Evolutionary conservation across 352 stramenopile species (phyloP).

Genomic region (Phytopythium boreale): DNA sequence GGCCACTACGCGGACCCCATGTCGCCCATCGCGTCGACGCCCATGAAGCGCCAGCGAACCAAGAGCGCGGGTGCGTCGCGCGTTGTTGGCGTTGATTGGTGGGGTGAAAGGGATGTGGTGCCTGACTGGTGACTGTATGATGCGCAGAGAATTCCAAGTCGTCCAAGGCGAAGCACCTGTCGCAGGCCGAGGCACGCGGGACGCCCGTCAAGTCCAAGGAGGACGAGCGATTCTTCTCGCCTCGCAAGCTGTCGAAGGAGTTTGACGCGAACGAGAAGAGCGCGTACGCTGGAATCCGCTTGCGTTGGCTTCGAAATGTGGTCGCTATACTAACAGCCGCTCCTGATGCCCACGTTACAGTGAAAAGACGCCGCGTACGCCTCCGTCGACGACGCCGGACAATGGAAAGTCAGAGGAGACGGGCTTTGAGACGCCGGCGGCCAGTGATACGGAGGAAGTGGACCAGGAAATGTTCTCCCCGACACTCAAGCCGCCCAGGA

Average conservation of each 20-base stretch:
- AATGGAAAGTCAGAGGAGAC: not conserved
- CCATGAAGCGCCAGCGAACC: conserved; percentile 70
- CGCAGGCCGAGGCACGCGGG: conserved; percentile 4
- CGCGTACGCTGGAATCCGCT: conserved; percentile 1
- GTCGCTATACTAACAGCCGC: not conserved
- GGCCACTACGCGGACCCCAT: conserved; percentile 77
- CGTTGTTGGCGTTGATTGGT: not conserved
- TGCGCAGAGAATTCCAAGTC: conserved; percentile 45
- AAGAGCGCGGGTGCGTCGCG: conserved; percentile 29
- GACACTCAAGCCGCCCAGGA: conserved; percentile 49
- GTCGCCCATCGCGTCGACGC: conserved; percentile 83
- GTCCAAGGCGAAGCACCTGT: conserved; percentile 35
- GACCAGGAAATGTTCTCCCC: conserved; percentile 77
- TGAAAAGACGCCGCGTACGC: not conserved
- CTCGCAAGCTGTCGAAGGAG: conserved; percentile 57
- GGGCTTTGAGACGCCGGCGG: conserved; percentile 1
- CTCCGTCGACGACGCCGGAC: not conserved
- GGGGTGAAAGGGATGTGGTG: no score
- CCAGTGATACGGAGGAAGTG: conserved; percentile 21
- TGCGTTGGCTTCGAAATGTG: not conserved
- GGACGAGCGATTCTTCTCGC: conserved; percentile 55
- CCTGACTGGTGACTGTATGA: not conserved
- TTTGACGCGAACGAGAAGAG: conserved; percentile 32
- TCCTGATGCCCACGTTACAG: not conserved
- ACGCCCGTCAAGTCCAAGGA: conserved; percentile 22